Conservation (phyloP, 495 filamentous ascomycete genomes). For the Podospora pseudoanserina region DNA sequence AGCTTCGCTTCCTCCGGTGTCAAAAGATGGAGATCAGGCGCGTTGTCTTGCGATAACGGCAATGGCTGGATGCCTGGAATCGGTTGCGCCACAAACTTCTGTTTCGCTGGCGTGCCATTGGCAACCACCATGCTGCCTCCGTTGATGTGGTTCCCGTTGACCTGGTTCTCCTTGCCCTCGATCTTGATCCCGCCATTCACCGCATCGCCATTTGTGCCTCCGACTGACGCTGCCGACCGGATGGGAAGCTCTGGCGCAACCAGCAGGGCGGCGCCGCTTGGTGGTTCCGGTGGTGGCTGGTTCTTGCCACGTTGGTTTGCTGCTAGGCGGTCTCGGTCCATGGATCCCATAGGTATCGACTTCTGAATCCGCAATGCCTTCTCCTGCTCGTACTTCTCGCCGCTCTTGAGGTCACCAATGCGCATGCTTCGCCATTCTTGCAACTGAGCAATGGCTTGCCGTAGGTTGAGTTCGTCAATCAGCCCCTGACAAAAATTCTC, state of each 20-base stretch:
- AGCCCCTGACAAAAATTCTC: constrained; percentile 77
- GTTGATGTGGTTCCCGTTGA: constrained; percentile 38
- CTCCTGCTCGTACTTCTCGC: constrained; percentile 93
- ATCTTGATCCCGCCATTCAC: constrained; percentile 20
- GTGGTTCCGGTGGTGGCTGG: constrained; percentile 60
- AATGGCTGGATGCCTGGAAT: constrained; percentile 60
- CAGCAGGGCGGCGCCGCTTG: constrained; percentile 66
- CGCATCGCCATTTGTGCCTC: constrained; percentile 16
- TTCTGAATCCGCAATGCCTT: constrained; percentile 73
- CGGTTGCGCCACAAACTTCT: constrained; percentile 43
- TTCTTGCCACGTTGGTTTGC: constrained; percentile 57
- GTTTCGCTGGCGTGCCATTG: constrained; percentile 40
- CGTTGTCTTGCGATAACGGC: constrained; percentile 68
- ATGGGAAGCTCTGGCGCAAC: constrained; percentile 72
- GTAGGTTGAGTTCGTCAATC: constrained; percentile 83
- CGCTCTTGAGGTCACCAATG: constrained; percentile 76
- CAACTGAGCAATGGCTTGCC: constrained; percentile 83
- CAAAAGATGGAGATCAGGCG: constrained; percentile 81
- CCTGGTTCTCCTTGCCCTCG: constrained; percentile 30
- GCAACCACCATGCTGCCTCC: constrained; percentile 39
- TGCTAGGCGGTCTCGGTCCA: constrained; percentile 73
- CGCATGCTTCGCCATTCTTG: constrained; percentile 89
- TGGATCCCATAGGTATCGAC: constrained; percentile 65
- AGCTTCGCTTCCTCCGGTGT: constrained; percentile 79
- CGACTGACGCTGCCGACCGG: constrained; percentile 37